Evolutionary conservation across 441 rosid genomes (phyloP).

Genomic region (Gossypium gossypioides): DNA sequence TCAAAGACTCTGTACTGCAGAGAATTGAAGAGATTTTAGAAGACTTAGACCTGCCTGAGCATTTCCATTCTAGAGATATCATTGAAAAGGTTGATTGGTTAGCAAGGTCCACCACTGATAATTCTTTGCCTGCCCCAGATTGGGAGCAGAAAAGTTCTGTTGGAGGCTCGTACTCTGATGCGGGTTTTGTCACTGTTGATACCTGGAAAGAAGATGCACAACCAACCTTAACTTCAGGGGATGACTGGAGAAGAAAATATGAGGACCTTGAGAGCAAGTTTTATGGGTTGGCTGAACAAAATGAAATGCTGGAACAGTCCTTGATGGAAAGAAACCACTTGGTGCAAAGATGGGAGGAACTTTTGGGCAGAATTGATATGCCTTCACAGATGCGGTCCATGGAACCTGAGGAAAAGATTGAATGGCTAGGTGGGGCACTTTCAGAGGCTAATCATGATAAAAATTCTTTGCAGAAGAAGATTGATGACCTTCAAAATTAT

Average conservation of each 20-base stretch:
- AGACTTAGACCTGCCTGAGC: conserved; percentile 87
- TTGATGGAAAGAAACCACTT: conserved; percentile 79
- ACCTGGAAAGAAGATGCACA: conserved; percentile 80
- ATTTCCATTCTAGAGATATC: conserved; percentile 82
- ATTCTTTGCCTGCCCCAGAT: conserved; percentile 49
- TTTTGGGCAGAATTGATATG: conserved; percentile 56
- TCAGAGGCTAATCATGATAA: conserved; percentile 58
- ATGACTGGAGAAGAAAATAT: conserved; percentile 71
- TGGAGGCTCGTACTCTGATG: conserved; percentile 57
- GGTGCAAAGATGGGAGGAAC: conserved; percentile 93
- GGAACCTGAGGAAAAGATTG: conserved; percentile 81
- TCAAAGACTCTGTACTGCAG: conserved; percentile 92
- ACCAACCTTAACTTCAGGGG: conserved; percentile 47
- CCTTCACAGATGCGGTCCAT: conserved; percentile 61
- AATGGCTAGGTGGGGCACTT: conserved; percentile 75
- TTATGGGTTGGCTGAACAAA: conserved; percentile 95
- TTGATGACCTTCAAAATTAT: conserved; percentile 54
- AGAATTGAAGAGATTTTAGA: conserved; percentile 93
- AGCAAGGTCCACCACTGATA: conserved; percentile 68
- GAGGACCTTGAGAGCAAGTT: conserved; percentile 92
- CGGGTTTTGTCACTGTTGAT: conserved; percentile 61
- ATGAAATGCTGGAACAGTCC: conserved; percentile 99
- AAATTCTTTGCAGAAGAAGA: conserved; percentile 56
- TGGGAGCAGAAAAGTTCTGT: conserved; percentile 77
- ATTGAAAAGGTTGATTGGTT: conserved; percentile 95